Conservation (phyloP, 75 land plant species). For the Chamaecyparis obtusa region DNA sequence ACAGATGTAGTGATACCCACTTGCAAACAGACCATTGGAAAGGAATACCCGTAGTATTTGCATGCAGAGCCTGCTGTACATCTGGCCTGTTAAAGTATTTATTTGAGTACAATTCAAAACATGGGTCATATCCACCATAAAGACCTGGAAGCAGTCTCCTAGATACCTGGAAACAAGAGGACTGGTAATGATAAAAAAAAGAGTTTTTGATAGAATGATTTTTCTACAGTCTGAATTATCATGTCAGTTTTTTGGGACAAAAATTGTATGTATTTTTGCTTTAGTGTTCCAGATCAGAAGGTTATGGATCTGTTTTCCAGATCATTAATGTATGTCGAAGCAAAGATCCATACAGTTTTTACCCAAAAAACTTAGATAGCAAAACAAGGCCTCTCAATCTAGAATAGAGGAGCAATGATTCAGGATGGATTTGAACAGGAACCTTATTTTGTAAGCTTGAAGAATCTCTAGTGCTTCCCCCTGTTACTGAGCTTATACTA, state of each 20-base stretch:
- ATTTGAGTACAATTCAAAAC: constrained; percentile 32
- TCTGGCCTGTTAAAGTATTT: constrained; percentile 55
- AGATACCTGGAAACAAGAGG: constrained; percentile 14
- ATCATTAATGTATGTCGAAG: too few relatives aligned
- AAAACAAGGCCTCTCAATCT: too few relatives aligned
- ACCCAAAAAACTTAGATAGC: too few relatives aligned
- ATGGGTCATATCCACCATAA: constrained; percentile 61
- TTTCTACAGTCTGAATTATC: too few relatives aligned
- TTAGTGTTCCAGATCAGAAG: too few relatives aligned
- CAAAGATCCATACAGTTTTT: too few relatives aligned
- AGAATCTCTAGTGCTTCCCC: constrained; percentile 8
- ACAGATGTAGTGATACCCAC: constrained; percentile 18
- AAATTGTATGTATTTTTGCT: too few relatives aligned
- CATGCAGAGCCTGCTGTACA: constrained; percentile 53
- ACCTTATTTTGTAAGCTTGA: not conserved
- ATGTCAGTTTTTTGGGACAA: too few relatives aligned
- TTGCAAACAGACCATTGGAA: constrained; percentile 53
- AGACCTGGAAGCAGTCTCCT: constrained; percentile 18
- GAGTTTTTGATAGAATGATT: too few relatives aligned
- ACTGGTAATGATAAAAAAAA: not conserved
- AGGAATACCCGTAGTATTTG: constrained; percentile 20
- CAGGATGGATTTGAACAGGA: not conserved
- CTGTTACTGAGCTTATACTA: constrained; percentile 5
- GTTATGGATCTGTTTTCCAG: too few relatives aligned
- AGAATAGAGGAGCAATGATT: not conserved